These are phyloP conservation scores for Cutaneotrichosporon mucoides DNA, from an alignment of 1,284 basidiomycete genomes.

Conservation along the genomic window DNA sequence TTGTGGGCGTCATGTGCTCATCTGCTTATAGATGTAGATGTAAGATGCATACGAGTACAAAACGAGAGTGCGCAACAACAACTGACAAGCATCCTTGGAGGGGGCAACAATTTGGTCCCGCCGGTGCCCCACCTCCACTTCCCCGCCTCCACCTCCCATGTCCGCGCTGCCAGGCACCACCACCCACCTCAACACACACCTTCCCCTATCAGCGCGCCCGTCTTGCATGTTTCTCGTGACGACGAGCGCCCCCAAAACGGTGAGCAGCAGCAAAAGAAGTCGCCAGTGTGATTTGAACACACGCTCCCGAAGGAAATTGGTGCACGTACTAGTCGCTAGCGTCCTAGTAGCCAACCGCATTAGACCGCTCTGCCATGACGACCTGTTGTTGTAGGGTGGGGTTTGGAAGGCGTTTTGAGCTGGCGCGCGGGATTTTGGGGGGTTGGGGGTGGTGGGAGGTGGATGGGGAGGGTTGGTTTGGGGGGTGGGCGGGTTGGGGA, in stretches of 20 bases:
- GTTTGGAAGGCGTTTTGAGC: no score
- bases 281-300: constrained; percentile 2
- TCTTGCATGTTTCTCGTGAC: no score
- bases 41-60: not conserved
- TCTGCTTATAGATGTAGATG: not conserved
- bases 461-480: no score
- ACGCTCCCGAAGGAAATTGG: constrained; percentile 4
- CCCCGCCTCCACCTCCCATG: not conserved
- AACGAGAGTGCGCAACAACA: no score
- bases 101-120: not conserved
- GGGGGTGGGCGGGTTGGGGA: no score
- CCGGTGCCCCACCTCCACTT: not conserved
- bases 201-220: no score
- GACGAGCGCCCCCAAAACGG: no score
- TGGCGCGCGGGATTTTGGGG: no score
- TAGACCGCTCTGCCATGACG: constrained; percentile 2
- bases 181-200: not conserved
- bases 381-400: no score
- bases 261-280: not conserved
- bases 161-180: not conserved
- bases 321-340: not conserved
- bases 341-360: not conserved
- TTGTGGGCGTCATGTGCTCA: not conserved
- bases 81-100: no score
- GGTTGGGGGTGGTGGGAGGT: no score